Percentiles rank a stretch among this genome's conserved stretches.
These are phyloP conservation scores for Croton setiger DNA, from an alignment of 441 rosid species.

Conservation along the genomic window DNA sequence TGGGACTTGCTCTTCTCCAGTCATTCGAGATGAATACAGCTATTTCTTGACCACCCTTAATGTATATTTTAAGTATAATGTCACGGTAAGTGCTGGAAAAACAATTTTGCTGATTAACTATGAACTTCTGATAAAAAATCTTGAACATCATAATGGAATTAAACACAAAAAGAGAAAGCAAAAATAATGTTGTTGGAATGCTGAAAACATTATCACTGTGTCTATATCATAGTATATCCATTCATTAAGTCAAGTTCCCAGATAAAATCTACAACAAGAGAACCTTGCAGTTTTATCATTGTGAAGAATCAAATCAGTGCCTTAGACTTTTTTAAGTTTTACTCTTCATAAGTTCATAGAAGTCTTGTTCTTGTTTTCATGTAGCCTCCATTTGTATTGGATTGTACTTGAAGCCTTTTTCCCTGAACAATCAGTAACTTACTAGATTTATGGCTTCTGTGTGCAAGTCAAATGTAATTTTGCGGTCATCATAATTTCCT, in stretches of 20 bases:
- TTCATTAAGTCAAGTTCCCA: neutral
- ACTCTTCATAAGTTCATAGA: neutral
- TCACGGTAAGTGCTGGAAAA: slow-evolving; percentile 59
- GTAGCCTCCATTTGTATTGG: neutral
- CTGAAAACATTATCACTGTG: neutral
- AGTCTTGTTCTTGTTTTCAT: neutral
- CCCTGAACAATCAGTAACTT: slow-evolving; percentile 1
- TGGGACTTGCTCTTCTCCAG: slow-evolving; percentile 86
- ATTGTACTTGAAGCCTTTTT: slow-evolving; percentile 1
- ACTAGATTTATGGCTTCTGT: neutral
- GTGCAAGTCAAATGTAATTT: neutral
- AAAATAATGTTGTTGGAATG: neutral
- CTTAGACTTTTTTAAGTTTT: neutral
- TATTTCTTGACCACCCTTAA: slow-evolving; percentile 69
- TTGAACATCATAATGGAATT: slow-evolving; percentile 1
- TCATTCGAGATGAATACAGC: slow-evolving; percentile 62
- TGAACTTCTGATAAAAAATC: neutral
- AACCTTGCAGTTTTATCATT: neutral
- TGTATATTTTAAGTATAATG: slow-evolving; percentile 74
- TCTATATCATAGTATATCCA: neutral
- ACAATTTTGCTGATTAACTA: slow-evolving; percentile 13
- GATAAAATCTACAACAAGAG: neutral
- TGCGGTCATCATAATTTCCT: neutral
- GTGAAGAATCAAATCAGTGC: neutral
- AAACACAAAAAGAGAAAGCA: neutral